These are phyloP conservation scores for Debaryomyces sp. DNA, from an alignment of 1,139 yeast genomes.

Conservation along the genomic window DNA sequence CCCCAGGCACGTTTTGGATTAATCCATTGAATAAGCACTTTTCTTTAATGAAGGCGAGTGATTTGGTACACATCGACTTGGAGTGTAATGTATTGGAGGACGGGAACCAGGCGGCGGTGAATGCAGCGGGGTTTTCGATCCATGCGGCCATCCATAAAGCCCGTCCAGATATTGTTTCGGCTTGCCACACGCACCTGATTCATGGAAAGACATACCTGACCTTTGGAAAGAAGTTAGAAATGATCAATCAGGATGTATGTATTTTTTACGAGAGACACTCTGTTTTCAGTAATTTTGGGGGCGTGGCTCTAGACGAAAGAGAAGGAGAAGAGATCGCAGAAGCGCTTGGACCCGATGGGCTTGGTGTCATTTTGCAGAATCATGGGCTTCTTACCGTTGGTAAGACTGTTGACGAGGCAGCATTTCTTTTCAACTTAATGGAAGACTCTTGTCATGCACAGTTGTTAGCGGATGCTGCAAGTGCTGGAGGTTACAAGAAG, in stretches of 20 bases:
- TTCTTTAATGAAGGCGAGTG: slow-evolving; percentile 66
- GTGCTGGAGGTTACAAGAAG: slow-evolving; percentile 22
- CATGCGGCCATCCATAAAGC: slow-evolving; percentile 77
- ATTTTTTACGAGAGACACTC: slow-evolving; percentile 64
- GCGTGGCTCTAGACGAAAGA: slow-evolving; percentile 70
- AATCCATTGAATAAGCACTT: slow-evolving; percentile 77
- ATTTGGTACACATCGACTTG: slow-evolving; percentile 76
- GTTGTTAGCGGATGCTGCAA: slow-evolving; percentile 43
- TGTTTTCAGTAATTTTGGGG: slow-evolving; percentile 72
- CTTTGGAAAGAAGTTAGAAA: slow-evolving; percentile 70
- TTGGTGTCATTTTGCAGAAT: slow-evolving; percentile 69
- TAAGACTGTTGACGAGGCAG: slow-evolving; percentile 81
- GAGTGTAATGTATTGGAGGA: slow-evolving; percentile 66
- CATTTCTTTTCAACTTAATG: slow-evolving; percentile 65
- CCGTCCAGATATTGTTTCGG: slow-evolving; percentile 78
- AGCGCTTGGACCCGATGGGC: slow-evolving; percentile 63
- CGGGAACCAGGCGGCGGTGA: slow-evolving; percentile 66
- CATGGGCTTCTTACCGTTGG: slow-evolving; percentile 83
- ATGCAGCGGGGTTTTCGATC: slow-evolving; percentile 80
- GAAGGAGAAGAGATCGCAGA: slow-evolving; percentile 71
- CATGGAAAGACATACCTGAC: slow-evolving; percentile 79
- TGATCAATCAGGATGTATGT: slow-evolving; percentile 81
- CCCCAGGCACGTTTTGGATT: slow-evolving; percentile 74
- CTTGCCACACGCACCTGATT: slow-evolving; percentile 77
- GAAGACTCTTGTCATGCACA: slow-evolving; percentile 74